Evolutionary conservation across 306 rosid species (phyloP).

Genomic region (Biancaea sappan): DNA sequence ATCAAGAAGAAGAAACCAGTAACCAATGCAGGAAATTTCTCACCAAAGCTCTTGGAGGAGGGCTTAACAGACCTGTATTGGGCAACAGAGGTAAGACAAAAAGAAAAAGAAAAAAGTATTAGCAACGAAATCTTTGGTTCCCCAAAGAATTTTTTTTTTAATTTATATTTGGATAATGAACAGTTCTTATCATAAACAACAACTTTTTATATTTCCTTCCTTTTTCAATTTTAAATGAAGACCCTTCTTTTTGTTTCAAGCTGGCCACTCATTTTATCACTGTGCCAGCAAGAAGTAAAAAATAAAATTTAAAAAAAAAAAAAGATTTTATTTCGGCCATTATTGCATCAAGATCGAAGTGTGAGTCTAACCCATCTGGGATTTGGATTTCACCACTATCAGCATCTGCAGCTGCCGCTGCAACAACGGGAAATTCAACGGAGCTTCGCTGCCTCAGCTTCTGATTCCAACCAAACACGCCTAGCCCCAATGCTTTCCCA

Average conservation of each 20-base stretch:
- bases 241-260: background rate
- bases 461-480: conserved; percentile 41
- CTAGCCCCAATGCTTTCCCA: conserved; percentile 22
- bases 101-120: background rate
- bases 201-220: background rate
- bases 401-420: conserved; percentile 63
- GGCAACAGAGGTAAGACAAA: too few species aligned
- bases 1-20: conserved; percentile 82
- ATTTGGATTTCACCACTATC: conserved; percentile 44
- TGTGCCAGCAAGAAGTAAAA: conserved; percentile 12
- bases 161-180: background rate
- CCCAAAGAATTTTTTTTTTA: background rate
- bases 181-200: background rate
- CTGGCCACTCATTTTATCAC: background rate
- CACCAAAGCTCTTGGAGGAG: conserved; percentile 53
- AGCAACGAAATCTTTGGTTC: background rate
- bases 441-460: conserved; percentile 41
- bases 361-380: conserved; percentile 48
- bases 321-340: background rate
- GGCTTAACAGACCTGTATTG: conserved; percentile 44
- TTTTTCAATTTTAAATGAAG: background rate
- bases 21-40: conserved; percentile 57
- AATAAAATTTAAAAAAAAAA: too few species aligned
- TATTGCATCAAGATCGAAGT: background rate
- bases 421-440: conserved; percentile 37